Percentiles rank a stretch among this genome's conserved stretches.
Conservation (phyloP, 805 yeast species). For the Clavispora fructus region DNA sequence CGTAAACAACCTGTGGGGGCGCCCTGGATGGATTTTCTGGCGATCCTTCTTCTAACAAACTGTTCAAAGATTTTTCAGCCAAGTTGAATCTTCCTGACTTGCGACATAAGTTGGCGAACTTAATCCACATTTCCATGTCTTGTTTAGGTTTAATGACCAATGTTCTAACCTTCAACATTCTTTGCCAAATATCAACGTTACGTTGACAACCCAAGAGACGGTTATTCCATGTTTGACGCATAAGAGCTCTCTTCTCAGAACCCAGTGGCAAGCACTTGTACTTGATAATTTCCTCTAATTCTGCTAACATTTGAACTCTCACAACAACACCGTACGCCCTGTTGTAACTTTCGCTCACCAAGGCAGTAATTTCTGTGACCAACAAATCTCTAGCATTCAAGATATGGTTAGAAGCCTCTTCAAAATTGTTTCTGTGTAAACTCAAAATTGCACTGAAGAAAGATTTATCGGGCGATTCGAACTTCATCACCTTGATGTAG, state of each 20-base stretch:
- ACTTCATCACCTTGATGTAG: slow-evolving; percentile 83
- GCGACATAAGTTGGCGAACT: slow-evolving; percentile 92
- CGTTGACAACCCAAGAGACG: slow-evolving; percentile 90
- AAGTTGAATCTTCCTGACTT: slow-evolving; percentile 88
- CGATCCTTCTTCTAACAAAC: slow-evolving; percentile 69
- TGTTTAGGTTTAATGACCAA: slow-evolving; percentile 91
- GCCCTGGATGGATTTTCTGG: slow-evolving; percentile 67
- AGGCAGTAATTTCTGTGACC: slow-evolving; percentile 89
- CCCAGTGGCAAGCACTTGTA: slow-evolving; percentile 82
- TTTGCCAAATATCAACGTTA: slow-evolving; percentile 98
- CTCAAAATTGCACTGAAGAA: slow-evolving; percentile 89
- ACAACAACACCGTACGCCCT: slow-evolving; percentile 97
- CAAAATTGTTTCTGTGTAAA: slow-evolving; percentile 81
- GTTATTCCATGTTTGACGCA: slow-evolving; percentile 91
- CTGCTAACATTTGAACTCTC: slow-evolving; percentile 95
- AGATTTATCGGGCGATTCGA: slow-evolving; percentile 90
- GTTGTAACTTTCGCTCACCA: slow-evolving; percentile 92
- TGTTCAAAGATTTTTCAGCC: slow-evolving; percentile 86
- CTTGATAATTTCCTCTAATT: slow-evolving; percentile 87
- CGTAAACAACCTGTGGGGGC: slow-evolving; percentile 95
- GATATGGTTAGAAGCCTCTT: slow-evolving; percentile 74
- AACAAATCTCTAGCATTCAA: slow-evolving; percentile 80
- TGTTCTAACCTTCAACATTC: slow-evolving; percentile 89
- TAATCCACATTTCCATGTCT: slow-evolving; percentile 97
- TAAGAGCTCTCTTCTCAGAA: slow-evolving; percentile 69